Percentiles rank a stretch among this genome's conserved stretches.
Conservation (phyloP, 2,329 filamentous ascomycete species). For the Phaeosphaeria sp. region DNA sequence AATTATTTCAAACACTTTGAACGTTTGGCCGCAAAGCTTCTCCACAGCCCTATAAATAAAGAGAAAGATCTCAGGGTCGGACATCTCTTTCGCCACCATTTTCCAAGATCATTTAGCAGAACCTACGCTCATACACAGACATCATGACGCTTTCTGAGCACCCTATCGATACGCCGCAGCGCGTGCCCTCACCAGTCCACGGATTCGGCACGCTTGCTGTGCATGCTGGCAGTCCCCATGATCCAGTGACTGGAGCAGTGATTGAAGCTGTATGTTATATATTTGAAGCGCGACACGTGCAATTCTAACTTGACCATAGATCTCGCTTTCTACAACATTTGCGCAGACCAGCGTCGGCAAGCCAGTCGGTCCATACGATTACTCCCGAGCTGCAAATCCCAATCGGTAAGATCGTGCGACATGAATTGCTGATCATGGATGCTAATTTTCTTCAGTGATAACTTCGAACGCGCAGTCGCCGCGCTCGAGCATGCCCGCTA, state of each 20-base stretch:
- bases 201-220: constrained; percentile 93
- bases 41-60: not conserved
- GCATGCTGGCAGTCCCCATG: constrained; percentile 89
- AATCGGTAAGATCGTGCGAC: constrained; percentile 64
- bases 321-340: constrained; percentile 95
- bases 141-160: constrained; percentile 54
- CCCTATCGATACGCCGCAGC: constrained; percentile 74
- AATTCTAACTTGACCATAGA: constrained; percentile 53
- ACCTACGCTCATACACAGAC: not conserved
- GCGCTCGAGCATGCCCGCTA: constrained; percentile 91
- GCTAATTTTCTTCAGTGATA: constrained; percentile 62
- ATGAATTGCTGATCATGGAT: constrained; percentile 15
- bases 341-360: constrained; percentile 88
- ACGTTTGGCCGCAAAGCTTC: constrained; percentile 4
- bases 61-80: not conserved
- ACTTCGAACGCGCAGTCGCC: constrained; percentile 91
- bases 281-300: not conserved
- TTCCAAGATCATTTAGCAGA: not conserved
- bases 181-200: constrained; percentile 75
- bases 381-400: constrained; percentile 90
- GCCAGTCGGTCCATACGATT: constrained; percentile 89
- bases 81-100: not conserved
- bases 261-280: constrained; percentile 73
- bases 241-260: constrained; percentile 90
- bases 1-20: constrained; percentile 19